Evolutionary conservation across 1,284 basidiomycete genomes (phyloP), one percentile per base, ranked within the genome.

Genomic region (Coniferiporia weirii): DNA sequence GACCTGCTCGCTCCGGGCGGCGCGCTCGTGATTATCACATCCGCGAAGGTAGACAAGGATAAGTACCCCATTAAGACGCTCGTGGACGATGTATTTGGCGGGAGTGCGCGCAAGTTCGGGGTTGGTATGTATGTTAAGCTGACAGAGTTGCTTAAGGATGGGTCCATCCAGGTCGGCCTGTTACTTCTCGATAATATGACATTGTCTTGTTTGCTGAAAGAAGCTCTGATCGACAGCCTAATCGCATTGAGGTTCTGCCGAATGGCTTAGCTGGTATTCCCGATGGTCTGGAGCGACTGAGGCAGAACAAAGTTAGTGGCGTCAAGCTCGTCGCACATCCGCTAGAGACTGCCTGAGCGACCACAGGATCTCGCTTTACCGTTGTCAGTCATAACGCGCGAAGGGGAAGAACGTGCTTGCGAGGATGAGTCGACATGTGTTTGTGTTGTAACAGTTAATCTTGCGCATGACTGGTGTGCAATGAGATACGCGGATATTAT

Each of bases 261-360:
- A 68, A 69, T 35, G 82, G 83, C 4, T 67, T 85, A 8, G 64
- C 64, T 2, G 80, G 76, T 2, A 75, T 84, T 15, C 50, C 64
- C 0, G 71, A 61, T 8, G 83, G 78, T 0, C 64, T 85, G 55
- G 67, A 74, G 36, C 69, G 70, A 57, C 52, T 84, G 66, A 67
- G 70, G 62, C 62, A 66, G 1, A 68, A 72, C 8, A 64, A 75
- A 54, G 72, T 83, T 13, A 82, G 79, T 27, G 79, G 74, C 1
- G 66, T 68, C n/a, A 83, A 85, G 65, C 68, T 85, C 9, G 70
- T 84, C 12, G 77, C 64, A 1, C 74, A 67, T 48, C 80, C 81
- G 1, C 73, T 76, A 52, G 79, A 83, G 62, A 79, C 74, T 10
- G 59, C 40, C 32, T 74, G 57, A 63, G 15, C 27, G 5, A 27